Percentiles rank a stretch among this genome's conserved stretches.
Conservation (phyloP, 192 early-diverging fungal genomes). For the Backusella mclennaniae region DNA sequence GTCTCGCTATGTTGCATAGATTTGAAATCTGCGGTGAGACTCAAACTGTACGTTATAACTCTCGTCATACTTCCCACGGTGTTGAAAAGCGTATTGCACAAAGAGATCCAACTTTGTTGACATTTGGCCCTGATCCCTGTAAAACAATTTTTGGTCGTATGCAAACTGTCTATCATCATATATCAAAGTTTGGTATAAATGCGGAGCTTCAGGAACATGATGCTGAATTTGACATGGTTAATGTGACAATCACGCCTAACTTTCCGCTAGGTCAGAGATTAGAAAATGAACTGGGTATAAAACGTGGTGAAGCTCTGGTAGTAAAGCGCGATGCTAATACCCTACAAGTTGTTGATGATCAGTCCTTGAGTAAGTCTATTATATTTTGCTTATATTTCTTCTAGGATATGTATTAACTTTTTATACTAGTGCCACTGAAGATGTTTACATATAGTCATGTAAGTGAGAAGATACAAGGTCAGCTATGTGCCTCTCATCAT, state of each 20-base stretch:
- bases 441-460: conserved; percentile 40
- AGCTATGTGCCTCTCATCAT: conserved; percentile 38
- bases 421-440: conserved; percentile 30
- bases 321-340: conserved; percentile 41
- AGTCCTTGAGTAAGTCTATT: conserved; percentile 25
- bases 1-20: conserved; percentile 36
- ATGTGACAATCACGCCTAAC: conserved; percentile 40
- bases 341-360: conserved; percentile 29
- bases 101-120: conserved; percentile 33
- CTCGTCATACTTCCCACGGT: conserved; percentile 35
- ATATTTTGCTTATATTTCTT: neutral
- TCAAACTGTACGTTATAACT: conserved; percentile 27
- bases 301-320: conserved; percentile 27
- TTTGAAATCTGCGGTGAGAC: conserved; percentile 27
- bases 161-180: conserved; percentile 32
- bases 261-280: conserved; percentile 31
- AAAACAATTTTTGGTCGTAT: conserved; percentile 37
- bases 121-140: conserved; percentile 40
- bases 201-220: conserved; percentile 23
- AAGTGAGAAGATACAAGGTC: conserved; percentile 23
- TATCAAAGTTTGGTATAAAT: conserved; percentile 24
- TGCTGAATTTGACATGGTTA: conserved; percentile 41
- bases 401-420: neutral
- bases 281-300: conserved; percentile 25
- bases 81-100: conserved; percentile 29